Percentiles rank a stretch among this genome's conserved stretches.
Evolutionary conservation across 1,139 yeast species (phyloP).

Genomic region (Pichia sp.): DNA sequence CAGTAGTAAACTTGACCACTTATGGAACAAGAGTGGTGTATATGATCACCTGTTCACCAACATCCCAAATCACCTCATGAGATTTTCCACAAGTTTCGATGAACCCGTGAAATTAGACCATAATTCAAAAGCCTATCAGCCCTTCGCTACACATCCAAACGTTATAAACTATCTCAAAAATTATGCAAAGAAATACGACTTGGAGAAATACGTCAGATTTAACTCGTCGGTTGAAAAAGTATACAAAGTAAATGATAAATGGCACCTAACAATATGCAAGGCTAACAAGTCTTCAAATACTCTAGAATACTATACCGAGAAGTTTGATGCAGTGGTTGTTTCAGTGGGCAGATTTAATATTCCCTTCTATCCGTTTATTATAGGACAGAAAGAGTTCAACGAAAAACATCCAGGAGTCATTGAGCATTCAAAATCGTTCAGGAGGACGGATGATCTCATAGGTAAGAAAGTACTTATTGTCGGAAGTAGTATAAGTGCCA

Average conservation of each 20-base stretch:
- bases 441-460: slow-evolving; percentile 28
- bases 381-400: slow-evolving; percentile 35
- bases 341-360: slow-evolving; percentile 41
- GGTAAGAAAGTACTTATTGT: slow-evolving; percentile 40
- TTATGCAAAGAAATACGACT: slow-evolving; percentile 25
- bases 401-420: slow-evolving; percentile 27
- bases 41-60: slow-evolving; percentile 40
- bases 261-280: slow-evolving; percentile 16
- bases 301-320: slow-evolving; percentile 28
- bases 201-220: slow-evolving; percentile 32
- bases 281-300: slow-evolving; percentile 6
- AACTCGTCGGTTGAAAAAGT: slow-evolving; percentile 36
- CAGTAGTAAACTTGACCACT: neutral
- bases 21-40: slow-evolving; percentile 34
- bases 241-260: slow-evolving; percentile 16
- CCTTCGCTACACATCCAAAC: slow-evolving; percentile 32
- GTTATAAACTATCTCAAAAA: slow-evolving; percentile 27
- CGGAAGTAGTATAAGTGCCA: slow-evolving; percentile 46
- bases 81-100: slow-evolving; percentile 31
- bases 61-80: slow-evolving; percentile 37
- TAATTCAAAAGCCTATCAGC: slow-evolving; percentile 35
- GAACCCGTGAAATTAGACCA: slow-evolving; percentile 5
- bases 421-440: slow-evolving; percentile 37
- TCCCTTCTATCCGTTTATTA: slow-evolving; percentile 39
- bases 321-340: slow-evolving; percentile 37